A percentile compares a stretch with the other conserved stretches of the same genome.
These are phyloP conservation scores for Aspergillus unguis DNA, from an alignment of 2,329 filamentous ascomycete genomes.

Conservation along the genomic window DNA sequence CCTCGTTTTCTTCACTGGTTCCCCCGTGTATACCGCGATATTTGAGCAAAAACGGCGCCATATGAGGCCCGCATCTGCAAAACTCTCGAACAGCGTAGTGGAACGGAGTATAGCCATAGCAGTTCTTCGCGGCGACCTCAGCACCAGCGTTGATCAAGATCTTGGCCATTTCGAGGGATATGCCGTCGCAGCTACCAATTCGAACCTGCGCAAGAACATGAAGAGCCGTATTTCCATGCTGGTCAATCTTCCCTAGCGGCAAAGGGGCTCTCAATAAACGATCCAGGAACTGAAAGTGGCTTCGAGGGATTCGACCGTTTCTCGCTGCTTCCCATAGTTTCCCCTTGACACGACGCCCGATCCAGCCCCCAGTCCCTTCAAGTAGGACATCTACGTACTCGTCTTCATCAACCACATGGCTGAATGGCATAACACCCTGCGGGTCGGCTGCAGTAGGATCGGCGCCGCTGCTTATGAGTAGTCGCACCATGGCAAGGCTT, in stretches of 20 bases:
- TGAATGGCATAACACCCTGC: too few relatives aligned
- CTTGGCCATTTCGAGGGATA: background rate
- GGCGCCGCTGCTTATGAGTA: too few relatives aligned
- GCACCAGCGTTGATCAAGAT: background rate
- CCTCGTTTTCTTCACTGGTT: background rate
- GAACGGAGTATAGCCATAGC: background rate
- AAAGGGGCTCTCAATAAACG: background rate
- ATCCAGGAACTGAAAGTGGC: background rate
- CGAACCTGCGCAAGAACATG: background rate
- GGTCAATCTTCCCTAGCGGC: background rate
- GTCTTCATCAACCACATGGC: too few relatives aligned
- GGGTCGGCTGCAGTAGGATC: too few relatives aligned
- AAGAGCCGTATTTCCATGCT: background rate
- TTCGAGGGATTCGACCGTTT: background rate
- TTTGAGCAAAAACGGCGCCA: background rate
- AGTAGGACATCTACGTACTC: too few relatives aligned
- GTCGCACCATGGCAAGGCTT: too few relatives aligned
- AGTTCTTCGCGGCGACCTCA: background rate
- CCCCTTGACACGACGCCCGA: too few relatives aligned
- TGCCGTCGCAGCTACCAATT: background rate
- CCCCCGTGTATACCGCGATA: background rate
- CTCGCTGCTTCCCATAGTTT: background rate
- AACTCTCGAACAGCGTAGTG: background rate
- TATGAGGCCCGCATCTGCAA: background rate
- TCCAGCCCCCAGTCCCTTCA: too few relatives aligned